phyloP scores from a whole-genome alignment of 768 basidiomycete genomes.

The Dentipellis fragilis region DNA sequence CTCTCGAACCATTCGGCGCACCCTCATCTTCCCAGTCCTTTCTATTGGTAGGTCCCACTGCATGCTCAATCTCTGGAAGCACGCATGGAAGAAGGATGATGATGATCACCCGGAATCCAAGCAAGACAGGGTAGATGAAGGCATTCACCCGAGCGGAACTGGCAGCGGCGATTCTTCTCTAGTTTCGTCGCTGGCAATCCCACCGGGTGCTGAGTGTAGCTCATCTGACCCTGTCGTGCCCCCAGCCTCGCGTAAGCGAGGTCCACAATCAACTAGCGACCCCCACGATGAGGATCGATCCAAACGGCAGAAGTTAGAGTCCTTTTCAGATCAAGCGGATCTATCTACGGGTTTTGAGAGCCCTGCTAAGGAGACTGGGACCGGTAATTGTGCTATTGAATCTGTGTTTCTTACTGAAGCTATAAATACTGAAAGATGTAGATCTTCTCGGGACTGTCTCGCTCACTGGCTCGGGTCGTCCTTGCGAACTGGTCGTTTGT shows the following conservation, averaged over 20 bases:
- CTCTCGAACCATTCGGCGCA: too few species aligned
- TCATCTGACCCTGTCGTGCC: constrained; percentile 8
- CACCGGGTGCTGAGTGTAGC: constrained; percentile 8
- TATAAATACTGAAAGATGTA: too few species aligned
- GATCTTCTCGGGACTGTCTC: too few species aligned
- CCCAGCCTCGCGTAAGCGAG: neutral
- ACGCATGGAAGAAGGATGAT: constrained; percentile 34
- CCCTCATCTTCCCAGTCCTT: too few species aligned
- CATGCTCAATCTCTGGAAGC: constrained; percentile 45
- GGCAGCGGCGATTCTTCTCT: constrained; percentile 12
- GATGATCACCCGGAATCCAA: constrained; percentile 3
- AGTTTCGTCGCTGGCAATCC: constrained; percentile 7
- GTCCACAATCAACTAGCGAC: constrained; percentile 2
- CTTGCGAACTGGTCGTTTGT: constrained; percentile 42
- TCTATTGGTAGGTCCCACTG: too few species aligned
- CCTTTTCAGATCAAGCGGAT: neutral
- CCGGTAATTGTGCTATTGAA: too few species aligned
- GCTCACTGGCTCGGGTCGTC: constrained; percentile 8
- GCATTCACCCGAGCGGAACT: constrained; percentile 5
- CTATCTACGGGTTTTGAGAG: neutral
- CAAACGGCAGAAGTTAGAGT: neutral
- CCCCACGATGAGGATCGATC: neutral
- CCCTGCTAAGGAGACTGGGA: neutral
- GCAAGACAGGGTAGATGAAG: constrained; percentile 8
- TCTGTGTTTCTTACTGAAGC: too few species aligned